Base-by-base conservation (phyloP, 139 green algal genomes). In the Dunaliella primolecta region DNA sequence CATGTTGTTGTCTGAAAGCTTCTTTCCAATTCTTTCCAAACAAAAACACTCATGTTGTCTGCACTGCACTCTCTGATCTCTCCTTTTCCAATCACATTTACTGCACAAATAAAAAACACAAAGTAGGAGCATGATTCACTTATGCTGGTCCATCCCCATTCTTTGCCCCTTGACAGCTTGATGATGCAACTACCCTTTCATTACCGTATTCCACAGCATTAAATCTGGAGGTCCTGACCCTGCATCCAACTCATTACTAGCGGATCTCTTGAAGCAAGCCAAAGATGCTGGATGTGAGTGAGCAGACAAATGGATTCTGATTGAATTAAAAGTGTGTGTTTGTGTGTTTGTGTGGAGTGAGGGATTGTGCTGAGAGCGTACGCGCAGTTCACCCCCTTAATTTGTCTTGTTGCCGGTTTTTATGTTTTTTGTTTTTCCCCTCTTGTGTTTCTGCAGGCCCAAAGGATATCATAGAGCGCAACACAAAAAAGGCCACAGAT, bases 391-490 rank as follows among this genome's bases (percentile, higher is more conserved):
- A n/a, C n/a, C n/a, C n/a, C n/a, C n/a, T n/a, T n/a, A n/a, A n/a
- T n/a, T n/a, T n/a, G n/a, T n/a, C n/a, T n/a, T n/a, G n/a, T n/a
- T n/a, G n/a, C n/a, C n/a, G n/a, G n/a, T n/a, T n/a, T n/a, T n/a
- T n/a, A n/a, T n/a, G n/a, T n/a, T n/a, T n/a, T n/a, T n/a, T n/a
- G n/a, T n/a, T n/a, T n/a, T n/a, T n/a, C n/a, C n/a, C n/a, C n/a
- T n/a, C n/a, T n/a, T n/a, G n/a, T n/a, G n/a, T n/a, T n/a, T n/a
- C n/a, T n/a, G n/a, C n/a, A n/a, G n/a, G n/a, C n/a, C 93, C 93
- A 1, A 93, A 92, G n/a, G 96, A 99, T 78, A 92, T 98, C 77
- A 93, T 98, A 29, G 95, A 98, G 20, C 91, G 96, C 56, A 99
- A 98, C 91, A 91, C 98, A 37, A 97, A 96, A 78, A 89, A 88